These are phyloP conservation scores for Cytidiella melzeri DNA, from an alignment of 768 basidiomycete genomes.

Conservation along the genomic window DNA sequence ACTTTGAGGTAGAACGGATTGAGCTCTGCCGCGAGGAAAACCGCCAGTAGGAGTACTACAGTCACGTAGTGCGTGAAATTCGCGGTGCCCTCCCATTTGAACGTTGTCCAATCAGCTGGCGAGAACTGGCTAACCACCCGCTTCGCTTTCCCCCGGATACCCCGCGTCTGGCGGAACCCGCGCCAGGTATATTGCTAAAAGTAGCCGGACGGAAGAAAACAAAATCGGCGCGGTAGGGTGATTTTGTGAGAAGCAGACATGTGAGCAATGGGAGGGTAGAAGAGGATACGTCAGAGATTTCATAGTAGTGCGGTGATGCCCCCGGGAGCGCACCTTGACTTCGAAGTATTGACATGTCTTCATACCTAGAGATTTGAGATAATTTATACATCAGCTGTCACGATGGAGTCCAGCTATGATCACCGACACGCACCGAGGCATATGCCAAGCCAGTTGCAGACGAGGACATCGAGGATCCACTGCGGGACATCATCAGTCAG, in stretches of 20 bases:
- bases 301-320: too few species aligned
- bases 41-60: conserved; percentile 69
- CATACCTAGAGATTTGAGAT: conserved; percentile 51
- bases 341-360: conserved; percentile 83
- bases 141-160: conserved; percentile 71
- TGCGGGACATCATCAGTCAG: conserved; percentile 23
- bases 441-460: conserved; percentile 87
- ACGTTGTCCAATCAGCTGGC: conserved; percentile 82
- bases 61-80: conserved; percentile 66
- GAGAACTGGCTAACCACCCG: conserved; percentile 81
- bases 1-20: conserved; percentile 89
- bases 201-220: too few species aligned
- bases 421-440: conserved; percentile 53
- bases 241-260: too few species aligned
- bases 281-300: too few species aligned
- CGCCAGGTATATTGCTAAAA: conserved; percentile 79
- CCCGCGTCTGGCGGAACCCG: conserved; percentile 71
- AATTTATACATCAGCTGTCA: too few species aligned
- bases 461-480: conserved; percentile 83
- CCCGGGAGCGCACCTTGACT: conserved; percentile 69
- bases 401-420: conserved; percentile 6
- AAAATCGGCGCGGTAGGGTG: not conserved
- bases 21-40: conserved; percentile 79
- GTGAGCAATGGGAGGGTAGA: too few species aligned
- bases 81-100: conserved; percentile 81